Evolutionary conservation across 176 grass and related monocot genomes (phyloP), one percentile per base, ranked within the genome.

Genomic region (Paspalum vaginatum): DNA sequence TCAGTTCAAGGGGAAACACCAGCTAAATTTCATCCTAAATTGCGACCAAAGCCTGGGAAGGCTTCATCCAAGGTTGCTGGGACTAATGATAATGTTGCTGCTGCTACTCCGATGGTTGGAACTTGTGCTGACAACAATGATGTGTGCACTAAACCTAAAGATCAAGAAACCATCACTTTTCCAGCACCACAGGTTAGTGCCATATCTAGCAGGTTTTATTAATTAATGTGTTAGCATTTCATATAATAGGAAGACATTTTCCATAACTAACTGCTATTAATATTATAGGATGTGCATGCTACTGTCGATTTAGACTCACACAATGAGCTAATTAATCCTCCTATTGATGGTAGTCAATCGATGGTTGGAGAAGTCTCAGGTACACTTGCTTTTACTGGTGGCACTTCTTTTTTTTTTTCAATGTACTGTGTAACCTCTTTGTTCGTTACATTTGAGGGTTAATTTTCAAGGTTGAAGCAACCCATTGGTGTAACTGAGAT

Each of bases 251-350:
- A 22, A 56, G 51, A 65, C 57, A 43, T 9, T 44, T 53, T 52
- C 26, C 38, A 52, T 70, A 61, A 57, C 39, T 3, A 16, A 49
- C 25, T 62, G 58, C 39, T 54, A 40, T 70, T 87, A 18, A n/a
- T 63, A 39, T 78, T 82, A 72, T 78, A 87, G 85, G 57, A 77
- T 70, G 27, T 58, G 40, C 27, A 65, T 78, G 56, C 9, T 42
- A 63, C 9, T 26, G 65, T 72, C 72, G 73, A 78, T 83, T 70
- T 78, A 27, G 85, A 78, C 26, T 65, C n/a, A 47, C 48, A 77
- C 9, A 57, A 71, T 26, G 49, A 63, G 37, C 57, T 71, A 41
- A 54, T 62, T 20, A 63, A 45, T 82, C 39, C 79, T n/a, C 63
- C 26, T 76, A 32, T 22, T 44, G 22, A 77, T 82, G 65, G 41